phyloP scores from a whole-genome alignment of 169 alveolate genomes.

The Sarcocystis neurona region DNA sequence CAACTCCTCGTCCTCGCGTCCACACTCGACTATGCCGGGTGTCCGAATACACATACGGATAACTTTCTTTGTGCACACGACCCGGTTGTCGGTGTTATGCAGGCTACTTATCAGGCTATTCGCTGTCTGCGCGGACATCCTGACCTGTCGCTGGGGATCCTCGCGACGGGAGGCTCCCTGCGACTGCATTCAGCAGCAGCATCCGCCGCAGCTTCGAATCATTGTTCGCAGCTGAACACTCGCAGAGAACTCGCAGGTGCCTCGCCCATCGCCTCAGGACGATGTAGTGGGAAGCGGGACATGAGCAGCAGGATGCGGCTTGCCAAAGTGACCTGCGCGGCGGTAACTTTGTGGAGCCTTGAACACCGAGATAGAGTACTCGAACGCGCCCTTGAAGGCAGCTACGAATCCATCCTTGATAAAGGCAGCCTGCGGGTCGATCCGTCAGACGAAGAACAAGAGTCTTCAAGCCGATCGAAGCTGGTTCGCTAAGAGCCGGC shows the following conservation, averaged over 20 bases:
- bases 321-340: not conserved
- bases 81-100: not conserved
- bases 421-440: not conserved
- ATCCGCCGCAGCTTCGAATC: too few relatives aligned
- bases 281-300: not conserved
- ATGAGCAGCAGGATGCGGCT: not conserved
- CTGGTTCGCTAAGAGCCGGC: not conserved
- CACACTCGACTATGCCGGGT: too few relatives aligned
- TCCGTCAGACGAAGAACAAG: not conserved
- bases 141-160: conserved; percentile 46
- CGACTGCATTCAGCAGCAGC: too few relatives aligned
- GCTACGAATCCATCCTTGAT: not conserved
- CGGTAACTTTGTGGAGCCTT: conserved; percentile 57
- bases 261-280: not conserved
- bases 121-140: conserved; percentile 33
- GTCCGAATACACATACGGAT: too few relatives aligned
- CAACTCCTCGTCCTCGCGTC: too few relatives aligned
- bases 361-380: conserved; percentile 53
- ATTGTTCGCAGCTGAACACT: too few relatives aligned
- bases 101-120: not conserved
- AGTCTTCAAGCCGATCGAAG: not conserved
- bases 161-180: conserved; percentile 51
- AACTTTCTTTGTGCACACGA: too few relatives aligned
- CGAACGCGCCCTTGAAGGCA: conserved; percentile 31
- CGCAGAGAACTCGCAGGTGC: too few relatives aligned